Evolutionary conservation across 169 alveolate species (phyloP), one percentile per base, ranked within the genome.

Genomic region (Eimeria sp.): DNA sequence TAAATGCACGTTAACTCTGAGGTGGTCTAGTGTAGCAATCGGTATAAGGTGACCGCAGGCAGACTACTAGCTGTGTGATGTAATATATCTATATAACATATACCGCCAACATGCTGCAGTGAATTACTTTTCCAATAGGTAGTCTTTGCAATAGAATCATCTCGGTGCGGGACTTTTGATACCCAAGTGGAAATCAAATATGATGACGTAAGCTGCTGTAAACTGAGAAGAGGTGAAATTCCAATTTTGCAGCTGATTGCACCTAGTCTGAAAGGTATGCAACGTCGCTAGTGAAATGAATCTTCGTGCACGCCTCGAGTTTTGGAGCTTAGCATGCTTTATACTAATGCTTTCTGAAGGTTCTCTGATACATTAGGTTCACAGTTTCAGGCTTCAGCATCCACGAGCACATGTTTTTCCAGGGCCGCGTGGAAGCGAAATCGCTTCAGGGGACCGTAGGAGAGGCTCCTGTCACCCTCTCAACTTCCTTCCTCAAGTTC

Each of bases 381-480:
- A 54, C 65, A 1, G 9, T 49, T 25, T n/a, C 47, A 47, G 40
- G 40, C 40, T 34, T 34, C 3, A 34, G 40, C 40, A 34, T 34
- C 14, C 49, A 4, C 16, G n/a, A 14, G 88, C 22, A 22, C 3
- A 9, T 6, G 45, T 34, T 25, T 25, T 25, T 61, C 40, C 82
- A 87, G 94, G 94, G 94, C 47, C 82, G 94, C 51, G 84, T 61
- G 84, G 94, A 87, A 65, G 63, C 47, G 65, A 87, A 49, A 76
- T 67, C 49, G 65, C 0, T 87, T 51, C 83, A 87, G 63, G 80
- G 94, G 27, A 87, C 49, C 40, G 94, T 87, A 40, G 76, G 22
- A 14, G 89, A 94, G 34, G 94, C 75, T 11, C 82, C 86, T n/a
- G 96, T 94, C 34, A 51, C 57, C 45, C 89, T 94, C 34, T 94